Conservation (phyloP, 768 basidiomycete genomes). For the Naganishia onofrii region DNA sequence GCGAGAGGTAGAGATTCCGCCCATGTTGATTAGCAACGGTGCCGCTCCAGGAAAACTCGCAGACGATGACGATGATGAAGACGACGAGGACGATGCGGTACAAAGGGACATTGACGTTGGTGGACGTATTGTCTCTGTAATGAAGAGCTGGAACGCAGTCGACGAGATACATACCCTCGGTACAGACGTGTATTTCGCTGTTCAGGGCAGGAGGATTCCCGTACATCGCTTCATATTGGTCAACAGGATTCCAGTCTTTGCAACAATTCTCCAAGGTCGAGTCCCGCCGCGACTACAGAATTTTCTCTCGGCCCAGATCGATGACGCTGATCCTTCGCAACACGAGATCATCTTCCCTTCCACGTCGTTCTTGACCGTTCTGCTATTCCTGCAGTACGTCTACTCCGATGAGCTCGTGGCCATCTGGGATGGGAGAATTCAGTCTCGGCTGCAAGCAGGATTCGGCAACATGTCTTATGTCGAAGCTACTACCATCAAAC, state of each 20-base stretch:
- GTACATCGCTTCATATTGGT: conserved; percentile 68
- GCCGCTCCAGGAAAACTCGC: conserved; percentile 24
- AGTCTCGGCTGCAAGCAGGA: conserved; percentile 54
- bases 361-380: conserved; percentile 58
- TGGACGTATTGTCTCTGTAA: conserved; percentile 42
- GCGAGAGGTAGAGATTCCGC: conserved; percentile 38
- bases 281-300: conserved; percentile 24
- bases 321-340: conserved; percentile 9
- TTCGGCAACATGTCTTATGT: conserved; percentile 47
- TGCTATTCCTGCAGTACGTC: conserved; percentile 78
- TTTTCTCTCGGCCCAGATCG: conserved; percentile 8
- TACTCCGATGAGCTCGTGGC: conserved; percentile 81
- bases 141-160: conserved; percentile 43
- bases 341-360: conserved; percentile 18
- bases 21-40: conserved; percentile 34
- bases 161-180: conserved; percentile 32
- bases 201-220: conserved; percentile 54
- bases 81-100: conserved; percentile 53
- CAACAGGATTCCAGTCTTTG: conserved; percentile 53
- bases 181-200: conserved; percentile 36
- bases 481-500: conserved; percentile 59
- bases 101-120: conserved; percentile 45
- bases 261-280: neutral
- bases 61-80: conserved; percentile 56
- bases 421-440: conserved; percentile 76